phyloP scores from a whole-genome alignment of 2,329 filamentous ascomycete genomes.

The Stylonectria norvegica region DNA sequence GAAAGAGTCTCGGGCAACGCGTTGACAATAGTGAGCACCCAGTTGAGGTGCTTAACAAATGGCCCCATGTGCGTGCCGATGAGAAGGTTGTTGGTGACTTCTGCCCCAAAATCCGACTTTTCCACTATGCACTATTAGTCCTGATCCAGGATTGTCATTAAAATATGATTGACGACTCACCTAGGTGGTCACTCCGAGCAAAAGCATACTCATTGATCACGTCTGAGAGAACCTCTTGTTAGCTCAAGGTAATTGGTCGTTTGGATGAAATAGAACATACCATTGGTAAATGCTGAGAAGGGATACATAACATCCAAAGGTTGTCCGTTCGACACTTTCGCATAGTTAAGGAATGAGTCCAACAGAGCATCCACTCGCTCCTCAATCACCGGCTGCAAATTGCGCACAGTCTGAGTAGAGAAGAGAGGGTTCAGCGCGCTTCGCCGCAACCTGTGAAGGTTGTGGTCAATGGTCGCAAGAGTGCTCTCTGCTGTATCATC shows the following conservation, averaged over 20 bases:
- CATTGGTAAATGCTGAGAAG: slow-evolving; percentile 38
- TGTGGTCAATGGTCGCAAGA: slow-evolving; percentile 35
- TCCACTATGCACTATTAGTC: slow-evolving; percentile 26
- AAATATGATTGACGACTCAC: slow-evolving; percentile 11
- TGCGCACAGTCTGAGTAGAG: slow-evolving; percentile 35
- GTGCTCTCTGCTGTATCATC: slow-evolving; percentile 29
- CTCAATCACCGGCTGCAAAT: slow-evolving; percentile 37
- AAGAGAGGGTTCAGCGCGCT: slow-evolving; percentile 37
- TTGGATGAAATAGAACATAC: slow-evolving; percentile 10
- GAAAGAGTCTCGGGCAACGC: slow-evolving; percentile 35
- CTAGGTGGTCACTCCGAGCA: slow-evolving; percentile 33
- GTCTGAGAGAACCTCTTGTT: slow-evolving; percentile 24
- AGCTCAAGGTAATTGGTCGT: neutral
- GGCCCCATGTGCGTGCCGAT: slow-evolving; percentile 38
- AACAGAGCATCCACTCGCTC: slow-evolving; percentile 35
- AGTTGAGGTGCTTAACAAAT: slow-evolving; percentile 35
- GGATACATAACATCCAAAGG: slow-evolving; percentile 37
- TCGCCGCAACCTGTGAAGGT: slow-evolving; percentile 33
- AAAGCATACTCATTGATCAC: slow-evolving; percentile 41
- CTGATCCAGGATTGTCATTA: neutral
- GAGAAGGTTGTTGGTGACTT: slow-evolving; percentile 35
- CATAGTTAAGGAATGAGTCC: slow-evolving; percentile 29
- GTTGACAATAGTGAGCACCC: slow-evolving; percentile 35
- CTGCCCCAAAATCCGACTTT: slow-evolving; percentile 32
- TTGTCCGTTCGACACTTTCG: slow-evolving; percentile 20